phyloP scores from a whole-genome alignment of 2,329 filamentous ascomycete genomes.

The Alternaria burnsii region DNA sequence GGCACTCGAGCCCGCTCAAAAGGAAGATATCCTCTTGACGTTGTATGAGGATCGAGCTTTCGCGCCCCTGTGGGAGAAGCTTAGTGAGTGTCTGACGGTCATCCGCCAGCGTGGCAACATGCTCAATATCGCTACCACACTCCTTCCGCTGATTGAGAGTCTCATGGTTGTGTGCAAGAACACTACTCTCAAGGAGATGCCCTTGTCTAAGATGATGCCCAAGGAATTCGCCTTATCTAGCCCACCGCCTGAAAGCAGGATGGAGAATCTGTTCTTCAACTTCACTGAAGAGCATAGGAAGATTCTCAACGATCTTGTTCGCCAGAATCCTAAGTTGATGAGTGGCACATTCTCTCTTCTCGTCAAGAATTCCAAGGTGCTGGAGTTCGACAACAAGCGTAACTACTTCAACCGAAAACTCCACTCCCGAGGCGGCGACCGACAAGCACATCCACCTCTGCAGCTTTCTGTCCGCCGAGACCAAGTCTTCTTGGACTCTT shows the following conservation, averaged over 20 bases:
- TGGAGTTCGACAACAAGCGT: slow-evolving; percentile 99
- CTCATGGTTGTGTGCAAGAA: slow-evolving; percentile 99
- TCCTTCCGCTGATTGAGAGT: slow-evolving; percentile 92
- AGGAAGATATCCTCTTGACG: slow-evolving; percentile 84
- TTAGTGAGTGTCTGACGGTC: slow-evolving; percentile 86
- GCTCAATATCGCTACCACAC: slow-evolving; percentile 95
- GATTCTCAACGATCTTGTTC: slow-evolving; percentile 96
- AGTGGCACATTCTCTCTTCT: slow-evolving; percentile 95
- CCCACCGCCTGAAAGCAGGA: slow-evolving; percentile 78
- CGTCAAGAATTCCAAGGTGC: slow-evolving; percentile 97
- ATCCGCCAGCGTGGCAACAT: slow-evolving; percentile 94
- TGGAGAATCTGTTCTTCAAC: slow-evolving; percentile 92
- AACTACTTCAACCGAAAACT: slow-evolving; percentile 98
- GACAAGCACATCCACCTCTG: slow-evolving; percentile 75
- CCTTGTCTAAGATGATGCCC: slow-evolving; percentile 51
- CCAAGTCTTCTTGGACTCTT: slow-evolving; percentile 97
- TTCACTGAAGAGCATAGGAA: slow-evolving; percentile 98
- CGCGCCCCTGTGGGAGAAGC: slow-evolving; percentile 86
- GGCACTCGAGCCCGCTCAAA: slow-evolving; percentile 67
- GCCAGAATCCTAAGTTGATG: slow-evolving; percentile 98
- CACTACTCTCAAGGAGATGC: slow-evolving; percentile 78
- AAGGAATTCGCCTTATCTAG: slow-evolving; percentile 79
- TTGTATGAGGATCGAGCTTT: slow-evolving; percentile 94
- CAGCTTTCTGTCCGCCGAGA: slow-evolving; percentile 91
- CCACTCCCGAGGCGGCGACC: slow-evolving; percentile 75